Percentiles rank a stretch among this genome's conserved stretches.
Conservation (phyloP, 2,329 filamentous ascomycete species). For the Sporothrix variecibatus region DNA sequence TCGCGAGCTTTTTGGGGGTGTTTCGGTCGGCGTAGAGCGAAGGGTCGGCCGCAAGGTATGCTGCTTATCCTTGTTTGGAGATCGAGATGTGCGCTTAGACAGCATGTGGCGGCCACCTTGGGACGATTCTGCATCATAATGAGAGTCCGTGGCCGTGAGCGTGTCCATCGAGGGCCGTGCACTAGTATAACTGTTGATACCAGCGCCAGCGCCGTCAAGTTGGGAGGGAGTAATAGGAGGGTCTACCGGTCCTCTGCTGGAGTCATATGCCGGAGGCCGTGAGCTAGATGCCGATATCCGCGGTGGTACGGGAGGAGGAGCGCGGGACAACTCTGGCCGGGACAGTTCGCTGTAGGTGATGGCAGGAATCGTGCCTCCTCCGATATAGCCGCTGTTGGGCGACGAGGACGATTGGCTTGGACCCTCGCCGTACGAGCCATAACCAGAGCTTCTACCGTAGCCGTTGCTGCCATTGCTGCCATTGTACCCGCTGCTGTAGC, state of each 20-base stretch:
- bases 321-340: constrained; percentile 50
- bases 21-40: constrained; percentile 51
- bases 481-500: not conserved
- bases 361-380: constrained; percentile 77
- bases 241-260: constrained; percentile 40
- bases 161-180: not conserved
- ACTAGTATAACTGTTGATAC: constrained; percentile 1
- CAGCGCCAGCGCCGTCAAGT: constrained; percentile 1
- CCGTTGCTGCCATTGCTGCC: constrained; percentile 1
- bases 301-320: constrained; percentile 46
- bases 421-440: not conserved
- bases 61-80: constrained; percentile 59
- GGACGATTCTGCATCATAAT: not conserved
- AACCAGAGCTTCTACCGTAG: not conserved
- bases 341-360: constrained; percentile 79
- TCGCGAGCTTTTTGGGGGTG: constrained; percentile 43
- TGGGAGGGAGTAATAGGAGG: constrained; percentile 30
- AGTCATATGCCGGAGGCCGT: constrained; percentile 53
- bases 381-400: constrained; percentile 62
- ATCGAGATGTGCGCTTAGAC: constrained; percentile 38
- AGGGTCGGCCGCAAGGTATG: constrained; percentile 64
- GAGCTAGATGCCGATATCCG: constrained; percentile 56
- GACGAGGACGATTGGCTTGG: not conserved
- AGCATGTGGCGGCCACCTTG: not conserved
- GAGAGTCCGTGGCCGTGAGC: not conserved